These are phyloP conservation scores for Gastrodia elata DNA, from an alignment of 106 monocot species.

Conservation along the genomic window DNA sequence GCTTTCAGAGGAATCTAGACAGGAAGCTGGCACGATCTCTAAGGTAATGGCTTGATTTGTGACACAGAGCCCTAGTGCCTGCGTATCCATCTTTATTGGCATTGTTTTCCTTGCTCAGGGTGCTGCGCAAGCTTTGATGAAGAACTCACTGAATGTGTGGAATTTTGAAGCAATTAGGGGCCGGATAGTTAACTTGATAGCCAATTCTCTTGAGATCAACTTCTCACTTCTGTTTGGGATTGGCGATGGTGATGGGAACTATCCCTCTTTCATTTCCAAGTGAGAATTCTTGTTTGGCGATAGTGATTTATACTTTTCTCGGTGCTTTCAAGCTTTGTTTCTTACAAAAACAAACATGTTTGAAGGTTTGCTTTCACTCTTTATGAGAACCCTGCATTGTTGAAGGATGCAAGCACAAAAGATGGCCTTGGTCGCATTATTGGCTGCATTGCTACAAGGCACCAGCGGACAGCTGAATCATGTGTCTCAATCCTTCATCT, in stretches of 20 bases:
- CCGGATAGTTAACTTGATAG: constrained; percentile 60
- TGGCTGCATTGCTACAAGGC: constrained; percentile 62
- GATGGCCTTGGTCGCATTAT: constrained; percentile 60
- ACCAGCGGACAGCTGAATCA: constrained; percentile 34
- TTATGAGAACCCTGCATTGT: constrained; percentile 54
- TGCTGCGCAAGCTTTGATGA: constrained; percentile 34
- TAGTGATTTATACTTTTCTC: background rate
- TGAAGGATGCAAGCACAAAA: constrained; percentile 60
- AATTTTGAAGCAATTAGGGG: constrained; percentile 67
- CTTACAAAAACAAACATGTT: background rate
- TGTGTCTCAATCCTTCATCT: constrained; percentile 75
- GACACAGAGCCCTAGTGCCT: background rate
- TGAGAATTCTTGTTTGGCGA: constrained; percentile 10
- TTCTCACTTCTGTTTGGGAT: constrained; percentile 66
- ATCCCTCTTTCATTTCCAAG: constrained; percentile 81
- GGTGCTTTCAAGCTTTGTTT: background rate
- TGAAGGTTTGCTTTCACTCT: constrained; percentile 60
- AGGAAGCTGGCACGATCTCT: constrained; percentile 13
- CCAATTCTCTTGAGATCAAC: constrained; percentile 83
- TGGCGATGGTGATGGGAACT: constrained; percentile 50
- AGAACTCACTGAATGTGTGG: constrained; percentile 43
- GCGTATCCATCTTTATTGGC: background rate
- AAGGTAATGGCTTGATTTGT: constrained; percentile 17
- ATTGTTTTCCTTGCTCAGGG: constrained; percentile 18
- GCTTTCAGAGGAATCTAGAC: constrained; percentile 39